These are phyloP conservation scores for Saccharomyces paradoxus DNA, from an alignment of 805 yeast genomes.

Conservation along the genomic window DNA sequence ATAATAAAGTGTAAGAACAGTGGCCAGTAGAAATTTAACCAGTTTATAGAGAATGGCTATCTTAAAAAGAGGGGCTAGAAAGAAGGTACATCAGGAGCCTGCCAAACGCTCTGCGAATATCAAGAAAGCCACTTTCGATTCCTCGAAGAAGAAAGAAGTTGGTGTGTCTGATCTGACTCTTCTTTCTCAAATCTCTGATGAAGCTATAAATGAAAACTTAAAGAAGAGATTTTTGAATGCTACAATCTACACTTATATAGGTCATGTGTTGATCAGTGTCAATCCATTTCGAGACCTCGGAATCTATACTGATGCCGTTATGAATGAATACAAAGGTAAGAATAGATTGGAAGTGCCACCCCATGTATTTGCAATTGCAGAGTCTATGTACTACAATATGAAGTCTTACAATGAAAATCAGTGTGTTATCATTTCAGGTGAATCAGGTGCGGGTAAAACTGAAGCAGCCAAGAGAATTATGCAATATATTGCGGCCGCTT, in stretches of 20 bases:
- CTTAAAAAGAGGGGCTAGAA: slow-evolving; percentile 64
- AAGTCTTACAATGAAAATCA: slow-evolving; percentile 87
- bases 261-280: slow-evolving; percentile 86
- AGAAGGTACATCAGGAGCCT: slow-evolving; percentile 41
- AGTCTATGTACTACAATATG: slow-evolving; percentile 87
- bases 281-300: slow-evolving; percentile 93
- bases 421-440: slow-evolving; percentile 93
- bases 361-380: slow-evolving; percentile 94
- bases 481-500: slow-evolving; percentile 86
- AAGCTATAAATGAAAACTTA: slow-evolving; percentile 80
- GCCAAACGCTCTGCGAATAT: slow-evolving; percentile 45
- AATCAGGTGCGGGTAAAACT: slow-evolving; percentile 94
- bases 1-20: not conserved
- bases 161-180: slow-evolving; percentile 90
- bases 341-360: slow-evolving; percentile 95
- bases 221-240: slow-evolving; percentile 81
- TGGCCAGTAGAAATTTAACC: slow-evolving; percentile 14
- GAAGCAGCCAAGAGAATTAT: slow-evolving; percentile 94
- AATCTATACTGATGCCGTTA: slow-evolving; percentile 70
- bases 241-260: slow-evolving; percentile 81
- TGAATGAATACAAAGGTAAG: slow-evolving; percentile 73
- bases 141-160: slow-evolving; percentile 81
- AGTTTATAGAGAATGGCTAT: slow-evolving; percentile 43
- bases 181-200: slow-evolving; percentile 77
- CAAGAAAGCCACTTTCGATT: slow-evolving; percentile 82